Evolutionary conservation across 176 grass and related monocot species (phyloP).

Genomic region (Hsuehochloa calcarea): DNA sequence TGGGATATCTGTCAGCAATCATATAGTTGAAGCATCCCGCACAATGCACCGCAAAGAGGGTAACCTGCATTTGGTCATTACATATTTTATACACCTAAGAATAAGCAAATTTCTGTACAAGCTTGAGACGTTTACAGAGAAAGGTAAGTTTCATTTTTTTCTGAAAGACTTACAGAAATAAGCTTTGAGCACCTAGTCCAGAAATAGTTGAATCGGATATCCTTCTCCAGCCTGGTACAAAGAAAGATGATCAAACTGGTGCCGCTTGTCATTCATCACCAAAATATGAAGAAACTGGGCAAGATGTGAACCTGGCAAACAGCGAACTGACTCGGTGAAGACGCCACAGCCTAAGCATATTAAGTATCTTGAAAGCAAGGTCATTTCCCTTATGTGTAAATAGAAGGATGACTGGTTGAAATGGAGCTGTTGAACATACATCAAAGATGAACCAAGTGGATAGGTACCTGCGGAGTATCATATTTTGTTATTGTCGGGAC

Average conservation of each 20-base stretch:
- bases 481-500: slow-evolving; percentile 5
- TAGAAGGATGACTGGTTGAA: slow-evolving; percentile 67
- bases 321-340: slow-evolving; percentile 77
- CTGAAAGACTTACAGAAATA: slow-evolving; percentile 64
- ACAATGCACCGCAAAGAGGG: slow-evolving; percentile 88
- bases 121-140: background rate
- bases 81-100: slow-evolving; percentile 11
- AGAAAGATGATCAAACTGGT: slow-evolving; percentile 41
- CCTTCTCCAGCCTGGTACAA: slow-evolving; percentile 90
- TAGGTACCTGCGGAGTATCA: slow-evolving; percentile 66
- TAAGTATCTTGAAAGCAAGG: slow-evolving; percentile 69
- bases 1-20: slow-evolving; percentile 91
- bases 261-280: background rate
- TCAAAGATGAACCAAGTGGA: slow-evolving; percentile 94
- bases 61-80: slow-evolving; percentile 66
- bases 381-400: slow-evolving; percentile 56
- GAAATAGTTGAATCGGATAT: slow-evolving; percentile 99
- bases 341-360: slow-evolving; percentile 88
- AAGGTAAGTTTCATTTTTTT: background rate
- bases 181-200: slow-evolving; percentile 97
- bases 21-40: slow-evolving; percentile 96
- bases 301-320: slow-evolving; percentile 71
- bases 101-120: background rate
- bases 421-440: slow-evolving; percentile 84
- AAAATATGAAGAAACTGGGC: slow-evolving; percentile 25